phyloP scores from a whole-genome alignment of 2,329 filamentous ascomycete genomes.

The Trichoderma sp. region DNA sequence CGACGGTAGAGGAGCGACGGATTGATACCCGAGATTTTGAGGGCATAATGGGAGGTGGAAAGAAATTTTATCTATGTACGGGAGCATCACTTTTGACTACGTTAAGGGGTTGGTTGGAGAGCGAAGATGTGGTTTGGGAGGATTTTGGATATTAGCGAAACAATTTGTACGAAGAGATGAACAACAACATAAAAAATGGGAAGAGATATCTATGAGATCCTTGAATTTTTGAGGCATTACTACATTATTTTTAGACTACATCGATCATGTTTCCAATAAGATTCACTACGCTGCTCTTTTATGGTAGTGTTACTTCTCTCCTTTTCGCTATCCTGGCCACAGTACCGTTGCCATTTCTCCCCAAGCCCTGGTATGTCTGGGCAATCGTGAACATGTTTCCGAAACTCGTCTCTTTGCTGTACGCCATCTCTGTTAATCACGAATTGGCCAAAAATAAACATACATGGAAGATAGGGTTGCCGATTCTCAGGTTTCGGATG shows the following conservation, averaged over 20 bases:
- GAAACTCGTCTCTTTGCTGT: background rate
- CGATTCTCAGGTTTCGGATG: background rate
- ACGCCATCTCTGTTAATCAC: too few species aligned
- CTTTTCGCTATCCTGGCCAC: too few species aligned
- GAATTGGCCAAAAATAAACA: too few species aligned
- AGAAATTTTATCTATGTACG: slow-evolving; percentile 58
- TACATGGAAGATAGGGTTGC: too few species aligned
- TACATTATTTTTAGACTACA: background rate
- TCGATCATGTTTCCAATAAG: background rate
- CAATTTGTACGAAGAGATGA: background rate
- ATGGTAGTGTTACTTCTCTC: background rate
- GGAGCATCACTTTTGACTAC: slow-evolving; percentile 47
- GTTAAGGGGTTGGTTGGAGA: slow-evolving; percentile 56
- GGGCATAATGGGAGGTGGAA: slow-evolving; percentile 43
- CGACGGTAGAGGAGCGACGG: slow-evolving; percentile 43
- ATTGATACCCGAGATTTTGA: slow-evolving; percentile 50
- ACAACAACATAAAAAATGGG: too few species aligned
- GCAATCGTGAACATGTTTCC: background rate
- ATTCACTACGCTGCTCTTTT: too few species aligned
- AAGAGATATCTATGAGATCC: background rate
- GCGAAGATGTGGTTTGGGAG: slow-evolving; percentile 60
- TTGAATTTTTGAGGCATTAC: background rate
- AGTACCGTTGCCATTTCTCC: background rate
- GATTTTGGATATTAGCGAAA: slow-evolving; percentile 61
- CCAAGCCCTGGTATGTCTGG: too few species aligned